Evolutionary conservation across 345 rosid species (phyloP).

Genomic region (Cardamine occulta): DNA sequence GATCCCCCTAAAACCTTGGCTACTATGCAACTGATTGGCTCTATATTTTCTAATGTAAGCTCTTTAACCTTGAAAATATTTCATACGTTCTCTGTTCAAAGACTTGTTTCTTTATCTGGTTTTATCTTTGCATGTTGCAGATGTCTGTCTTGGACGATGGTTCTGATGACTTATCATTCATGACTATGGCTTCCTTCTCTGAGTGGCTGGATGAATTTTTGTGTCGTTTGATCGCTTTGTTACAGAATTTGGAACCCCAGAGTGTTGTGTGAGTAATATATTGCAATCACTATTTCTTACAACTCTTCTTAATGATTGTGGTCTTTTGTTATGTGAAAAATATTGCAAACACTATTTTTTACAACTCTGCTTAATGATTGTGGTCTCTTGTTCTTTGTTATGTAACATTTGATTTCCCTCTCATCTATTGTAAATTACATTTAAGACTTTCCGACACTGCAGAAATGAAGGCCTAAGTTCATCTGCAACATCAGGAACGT

Average conservation of each 20-base stretch:
- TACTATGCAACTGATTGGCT: slow-evolving; percentile 94
- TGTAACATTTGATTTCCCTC: slow-evolving; percentile 17
- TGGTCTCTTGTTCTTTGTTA: slow-evolving; percentile 24
- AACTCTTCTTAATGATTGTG: slow-evolving; percentile 25
- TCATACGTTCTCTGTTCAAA: slow-evolving; percentile 23
- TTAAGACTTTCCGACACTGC: slow-evolving; percentile 29
- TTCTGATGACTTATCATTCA: slow-evolving; percentile 61
- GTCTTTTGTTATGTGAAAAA: slow-evolving; percentile 61
- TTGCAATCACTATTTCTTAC: not conserved
- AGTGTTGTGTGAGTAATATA: slow-evolving; percentile 77
- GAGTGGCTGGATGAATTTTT: slow-evolving; percentile 98
- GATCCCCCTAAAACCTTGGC: slow-evolving; percentile 99
- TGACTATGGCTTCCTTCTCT: slow-evolving; percentile 79
- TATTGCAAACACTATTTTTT: not conserved
- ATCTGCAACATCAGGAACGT: slow-evolving; percentile 90
- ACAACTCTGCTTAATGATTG: slow-evolving; percentile 18
- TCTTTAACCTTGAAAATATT: slow-evolving; percentile 28
- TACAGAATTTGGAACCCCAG: slow-evolving; percentile 91
- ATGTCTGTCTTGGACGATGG: slow-evolving; percentile 82
- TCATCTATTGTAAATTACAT: slow-evolving; percentile 11
- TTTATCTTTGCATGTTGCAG: slow-evolving; percentile 49
- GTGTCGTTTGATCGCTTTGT: slow-evolving; percentile 84
- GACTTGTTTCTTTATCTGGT: slow-evolving; percentile 5
- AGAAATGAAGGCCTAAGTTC: slow-evolving; percentile 95
- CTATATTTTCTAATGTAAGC: slow-evolving; percentile 97